Evolutionary conservation across 192 early-diverging fungal genomes (phyloP).

Genomic region (Coemansia asiatica): DNA sequence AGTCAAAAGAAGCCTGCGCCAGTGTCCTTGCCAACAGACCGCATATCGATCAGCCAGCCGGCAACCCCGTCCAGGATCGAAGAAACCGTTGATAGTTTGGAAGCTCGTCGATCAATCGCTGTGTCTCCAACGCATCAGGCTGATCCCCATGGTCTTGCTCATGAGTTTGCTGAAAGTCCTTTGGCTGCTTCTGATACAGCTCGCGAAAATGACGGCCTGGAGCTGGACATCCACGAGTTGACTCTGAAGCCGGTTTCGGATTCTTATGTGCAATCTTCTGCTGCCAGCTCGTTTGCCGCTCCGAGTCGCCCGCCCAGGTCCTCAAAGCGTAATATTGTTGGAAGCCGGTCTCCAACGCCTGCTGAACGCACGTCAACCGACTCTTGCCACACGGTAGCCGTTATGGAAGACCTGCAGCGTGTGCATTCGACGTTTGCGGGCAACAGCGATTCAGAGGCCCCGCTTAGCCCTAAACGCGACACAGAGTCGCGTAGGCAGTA

Average conservation of each 20-base stretch:
- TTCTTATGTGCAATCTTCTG: background rate
- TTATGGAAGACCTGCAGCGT: conserved; percentile 41
- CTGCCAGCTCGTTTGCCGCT: background rate
- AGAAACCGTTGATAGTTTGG: background rate
- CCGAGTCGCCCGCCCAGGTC: conserved; percentile 3
- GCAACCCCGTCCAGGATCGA: conserved; percentile 2
- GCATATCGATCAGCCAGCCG: conserved; percentile 17
- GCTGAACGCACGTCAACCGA: conserved; percentile 37
- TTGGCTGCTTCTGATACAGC: no score
- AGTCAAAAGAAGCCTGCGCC: background rate
- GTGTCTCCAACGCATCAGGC: background rate
- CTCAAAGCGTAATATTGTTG: conserved; percentile 17
- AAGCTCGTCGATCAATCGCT: background rate
- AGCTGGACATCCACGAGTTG: background rate
- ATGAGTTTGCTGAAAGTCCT: background rate
- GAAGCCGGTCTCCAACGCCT: conserved; percentile 32
- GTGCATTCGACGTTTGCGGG: conserved; percentile 1
- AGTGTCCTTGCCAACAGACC: background rate
- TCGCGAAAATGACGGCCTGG: no score
- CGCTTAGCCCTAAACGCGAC: background rate
- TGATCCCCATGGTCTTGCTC: background rate
- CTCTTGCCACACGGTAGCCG: conserved; percentile 45
- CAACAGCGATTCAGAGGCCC: background rate
- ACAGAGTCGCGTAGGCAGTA: conserved; percentile 32
- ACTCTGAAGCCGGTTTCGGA: background rate